These are phyloP conservation scores for Aspergillus conjunctus DNA, from an alignment of 495 filamentous ascomycete species.

Conservation along the genomic window DNA sequence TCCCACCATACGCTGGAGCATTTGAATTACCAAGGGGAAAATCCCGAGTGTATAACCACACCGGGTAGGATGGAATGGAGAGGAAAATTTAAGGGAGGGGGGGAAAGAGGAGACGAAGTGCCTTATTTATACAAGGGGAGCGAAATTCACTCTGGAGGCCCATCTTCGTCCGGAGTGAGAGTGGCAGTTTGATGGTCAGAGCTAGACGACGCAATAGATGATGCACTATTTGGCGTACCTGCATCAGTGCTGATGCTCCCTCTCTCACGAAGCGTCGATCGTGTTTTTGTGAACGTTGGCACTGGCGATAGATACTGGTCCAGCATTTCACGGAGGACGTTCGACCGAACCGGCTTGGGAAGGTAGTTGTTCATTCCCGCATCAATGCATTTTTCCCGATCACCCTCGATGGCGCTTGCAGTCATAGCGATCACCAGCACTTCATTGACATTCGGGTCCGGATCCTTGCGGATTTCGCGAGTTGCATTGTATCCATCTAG, in stretches of 20 bases:
- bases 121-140: not conserved
- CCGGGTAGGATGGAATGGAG: not conserved
- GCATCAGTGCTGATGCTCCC: slow-evolving; percentile 37
- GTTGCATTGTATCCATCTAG: slow-evolving; percentile 94
- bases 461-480: slow-evolving; percentile 72
- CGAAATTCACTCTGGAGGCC: slow-evolving; percentile 1
- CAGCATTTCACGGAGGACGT: slow-evolving; percentile 72
- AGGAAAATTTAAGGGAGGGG: not conserved
- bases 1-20: not conserved
- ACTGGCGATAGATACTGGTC: slow-evolving; percentile 67
- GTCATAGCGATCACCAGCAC: slow-evolving; percentile 93
- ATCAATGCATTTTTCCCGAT: slow-evolving; percentile 87
- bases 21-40: not conserved
- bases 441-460: slow-evolving; percentile 69
- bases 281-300: slow-evolving; percentile 43
- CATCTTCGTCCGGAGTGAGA: slow-evolving; percentile 34
- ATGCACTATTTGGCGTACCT: slow-evolving; percentile 40
- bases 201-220: slow-evolving; percentile 31
- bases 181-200: slow-evolving; percentile 28
- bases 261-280: slow-evolving; percentile 40
- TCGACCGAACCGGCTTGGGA: slow-evolving; percentile 81
- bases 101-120: not conserved
- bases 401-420: slow-evolving; percentile 85
- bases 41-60: not conserved
- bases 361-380: slow-evolving; percentile 97